Evolutionary conservation across 1,284 basidiomycete genomes (phyloP).

Genomic region (Earliella scabrosa): DNA sequence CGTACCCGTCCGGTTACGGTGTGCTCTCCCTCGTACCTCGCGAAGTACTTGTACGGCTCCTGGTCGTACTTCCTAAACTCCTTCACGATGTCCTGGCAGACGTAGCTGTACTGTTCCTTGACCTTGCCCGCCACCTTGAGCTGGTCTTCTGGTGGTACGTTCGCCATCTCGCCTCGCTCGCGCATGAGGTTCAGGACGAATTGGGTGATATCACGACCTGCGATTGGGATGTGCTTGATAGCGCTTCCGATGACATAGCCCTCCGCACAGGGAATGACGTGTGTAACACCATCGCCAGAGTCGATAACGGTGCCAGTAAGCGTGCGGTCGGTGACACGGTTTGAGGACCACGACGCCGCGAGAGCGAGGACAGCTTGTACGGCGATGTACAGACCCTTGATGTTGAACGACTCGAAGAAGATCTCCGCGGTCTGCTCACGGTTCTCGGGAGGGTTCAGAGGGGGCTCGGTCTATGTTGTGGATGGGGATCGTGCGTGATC

Average conservation of each 20-base stretch:
- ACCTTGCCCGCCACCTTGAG: conserved; percentile 91
- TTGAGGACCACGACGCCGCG: conserved; percentile 97
- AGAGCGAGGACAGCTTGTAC: conserved; percentile 99
- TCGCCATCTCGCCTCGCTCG: conserved; percentile 90
- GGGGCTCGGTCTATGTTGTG: conserved; percentile 90
- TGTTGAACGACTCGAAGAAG: conserved; percentile 99
- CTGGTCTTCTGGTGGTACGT: conserved; percentile 97
- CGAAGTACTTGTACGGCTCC: conserved; percentile 97
- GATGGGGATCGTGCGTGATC: conserved; percentile 12
- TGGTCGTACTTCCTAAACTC: conserved; percentile 98
- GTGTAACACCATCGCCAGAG: conserved; percentile 98
- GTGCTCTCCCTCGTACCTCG: conserved; percentile 92
- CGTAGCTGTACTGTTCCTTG: conserved; percentile 99
- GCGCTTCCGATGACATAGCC: conserved; percentile 99
- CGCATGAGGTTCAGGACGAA: conserved; percentile 97
- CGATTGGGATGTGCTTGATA: conserved; percentile 99
- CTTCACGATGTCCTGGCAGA: conserved; percentile 99
- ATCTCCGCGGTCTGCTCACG: conserved; percentile 99
- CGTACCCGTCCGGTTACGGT: conserved; percentile 89
- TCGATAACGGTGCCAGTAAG: conserved; percentile 98
- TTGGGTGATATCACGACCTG: conserved; percentile 95
- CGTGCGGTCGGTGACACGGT: conserved; percentile 90
- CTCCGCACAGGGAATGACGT: conserved; percentile 96
- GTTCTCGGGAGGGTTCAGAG: conserved; percentile 98
- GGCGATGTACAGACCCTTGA: conserved; percentile 97